phyloP scores from a whole-genome alignment of 352 stramenopile species.

The Phytophthora aleatoria region DNA sequence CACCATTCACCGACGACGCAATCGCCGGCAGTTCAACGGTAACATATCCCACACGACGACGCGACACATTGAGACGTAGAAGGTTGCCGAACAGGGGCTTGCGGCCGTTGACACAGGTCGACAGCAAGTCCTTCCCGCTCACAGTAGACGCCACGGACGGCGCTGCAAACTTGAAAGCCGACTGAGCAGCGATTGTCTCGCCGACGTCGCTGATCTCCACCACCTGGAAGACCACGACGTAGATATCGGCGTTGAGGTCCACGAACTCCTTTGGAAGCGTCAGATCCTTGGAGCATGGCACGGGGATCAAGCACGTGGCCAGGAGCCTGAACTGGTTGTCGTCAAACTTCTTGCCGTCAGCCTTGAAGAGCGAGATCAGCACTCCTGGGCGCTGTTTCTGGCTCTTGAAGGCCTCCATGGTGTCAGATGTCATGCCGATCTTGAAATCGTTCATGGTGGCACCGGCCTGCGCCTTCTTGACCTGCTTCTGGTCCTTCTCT shows the following conservation, averaged over 20 bases:
- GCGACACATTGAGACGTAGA: slow-evolving; percentile 52
- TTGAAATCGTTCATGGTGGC: slow-evolving; percentile 62
- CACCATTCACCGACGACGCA: slow-evolving; percentile 46
- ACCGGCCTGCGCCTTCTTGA: slow-evolving; percentile 19
- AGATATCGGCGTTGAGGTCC: slow-evolving; percentile 46
- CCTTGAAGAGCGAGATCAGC: slow-evolving; percentile 58
- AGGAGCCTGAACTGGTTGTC: slow-evolving; percentile 67
- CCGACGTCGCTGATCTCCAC: slow-evolving; percentile 61
- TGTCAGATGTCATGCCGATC: slow-evolving; percentile 71
- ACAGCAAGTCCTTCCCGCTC: slow-evolving; percentile 56
- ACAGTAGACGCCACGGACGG: slow-evolving; percentile 23
- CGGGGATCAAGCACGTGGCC: slow-evolving; percentile 66
- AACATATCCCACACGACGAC: slow-evolving; percentile 53
- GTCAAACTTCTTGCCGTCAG: slow-evolving; percentile 45
- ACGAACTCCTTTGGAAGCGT: slow-evolving; percentile 53
- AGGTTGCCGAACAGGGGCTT: slow-evolving; percentile 69
- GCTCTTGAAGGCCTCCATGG: slow-evolving; percentile 62
- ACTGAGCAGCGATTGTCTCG: slow-evolving; percentile 39
- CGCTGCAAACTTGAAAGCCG: slow-evolving; percentile 46
- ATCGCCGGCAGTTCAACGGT: slow-evolving; percentile 61
- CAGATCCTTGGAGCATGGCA: slow-evolving; percentile 68
- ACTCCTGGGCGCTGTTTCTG: slow-evolving; percentile 61
- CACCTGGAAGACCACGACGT: slow-evolving; percentile 64
- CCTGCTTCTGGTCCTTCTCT: slow-evolving; percentile 3
- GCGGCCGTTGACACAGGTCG: slow-evolving; percentile 30